phyloP scores from a whole-genome alignment of 805 yeast species.

The Komagataella ulmi region DNA sequence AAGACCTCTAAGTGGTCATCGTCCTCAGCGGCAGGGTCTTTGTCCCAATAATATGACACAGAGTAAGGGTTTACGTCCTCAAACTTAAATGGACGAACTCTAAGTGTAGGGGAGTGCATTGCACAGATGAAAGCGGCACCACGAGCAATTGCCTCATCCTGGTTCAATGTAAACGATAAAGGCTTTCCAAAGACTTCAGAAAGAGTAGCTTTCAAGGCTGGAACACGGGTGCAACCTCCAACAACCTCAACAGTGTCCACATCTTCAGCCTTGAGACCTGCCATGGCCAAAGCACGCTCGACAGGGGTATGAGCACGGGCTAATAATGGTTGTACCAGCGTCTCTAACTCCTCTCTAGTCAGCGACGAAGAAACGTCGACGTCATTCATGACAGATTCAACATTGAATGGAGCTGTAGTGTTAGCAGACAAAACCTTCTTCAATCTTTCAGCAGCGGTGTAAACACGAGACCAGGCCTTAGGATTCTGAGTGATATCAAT shows the following conservation, averaged over 20 bases:
- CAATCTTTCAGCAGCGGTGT: conserved; percentile 82
- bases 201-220: conserved; percentile 74
- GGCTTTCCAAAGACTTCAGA: conserved; percentile 71
- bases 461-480: conserved; percentile 89
- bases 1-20: conserved; percentile 89
- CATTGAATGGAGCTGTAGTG: conserved; percentile 83
- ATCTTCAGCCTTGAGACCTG: conserved; percentile 60
- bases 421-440: conserved; percentile 97
- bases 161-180: conserved; percentile 90
- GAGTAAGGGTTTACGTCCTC: conserved; percentile 89
- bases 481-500: conserved; percentile 85
- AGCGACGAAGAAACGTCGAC: conserved; percentile 86
- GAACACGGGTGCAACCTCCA: conserved; percentile 98
- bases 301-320: conserved; percentile 67
- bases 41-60: conserved; percentile 91
- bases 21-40: conserved; percentile 64
- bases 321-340: conserved; percentile 70
- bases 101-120: conserved; percentile 94
- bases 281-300: conserved; percentile 67
- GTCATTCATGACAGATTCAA: conserved; percentile 96
- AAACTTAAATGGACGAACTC: conserved; percentile 97
- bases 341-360: conserved; percentile 88
- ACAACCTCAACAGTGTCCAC: conserved; percentile 87
- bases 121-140: conserved; percentile 99
- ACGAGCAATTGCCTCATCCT: conserved; percentile 97